phyloP scores from a whole-genome alignment of 176 grass and related monocot species.

The Raddia distichophylla region DNA sequence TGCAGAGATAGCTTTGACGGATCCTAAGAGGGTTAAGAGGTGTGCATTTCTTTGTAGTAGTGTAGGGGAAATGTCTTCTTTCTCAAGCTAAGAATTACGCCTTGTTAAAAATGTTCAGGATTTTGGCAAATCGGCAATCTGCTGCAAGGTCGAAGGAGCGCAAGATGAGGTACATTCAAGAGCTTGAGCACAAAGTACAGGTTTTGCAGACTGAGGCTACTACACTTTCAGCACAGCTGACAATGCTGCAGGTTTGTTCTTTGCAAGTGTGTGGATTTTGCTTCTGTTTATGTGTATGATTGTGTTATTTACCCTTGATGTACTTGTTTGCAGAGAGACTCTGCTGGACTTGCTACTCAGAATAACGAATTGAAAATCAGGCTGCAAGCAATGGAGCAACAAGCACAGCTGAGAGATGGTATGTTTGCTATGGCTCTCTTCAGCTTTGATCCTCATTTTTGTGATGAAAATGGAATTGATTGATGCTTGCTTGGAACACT shows the following conservation, averaged over 20 bases:
- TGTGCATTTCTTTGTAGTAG: constrained; percentile 37
- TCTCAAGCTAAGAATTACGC: constrained; percentile 1
- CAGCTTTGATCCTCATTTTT: neutral
- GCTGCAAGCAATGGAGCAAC: constrained; percentile 94
- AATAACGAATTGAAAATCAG: constrained; percentile 94
- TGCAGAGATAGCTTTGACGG: constrained; percentile 76
- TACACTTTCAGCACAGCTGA: constrained; percentile 88
- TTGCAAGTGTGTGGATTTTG: constrained; percentile 25
- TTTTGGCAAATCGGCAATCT: constrained; percentile 87
- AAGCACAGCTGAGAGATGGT: constrained; percentile 96
- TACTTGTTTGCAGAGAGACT: constrained; percentile 77
- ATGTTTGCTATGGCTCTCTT: constrained; percentile 36
- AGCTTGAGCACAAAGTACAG: constrained; percentile 90
- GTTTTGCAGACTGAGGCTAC: constrained; percentile 94
- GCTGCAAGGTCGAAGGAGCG: constrained; percentile 95
- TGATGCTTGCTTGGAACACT: constrained; percentile 13
- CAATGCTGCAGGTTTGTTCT: constrained; percentile 84
- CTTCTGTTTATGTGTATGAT: neutral
- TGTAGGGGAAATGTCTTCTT: neutral
- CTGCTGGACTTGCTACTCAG: constrained; percentile 72
- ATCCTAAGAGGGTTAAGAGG: constrained; percentile 98
- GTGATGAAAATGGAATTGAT: neutral
- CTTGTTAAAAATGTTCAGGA: constrained; percentile 42
- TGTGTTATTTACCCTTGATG: neutral
- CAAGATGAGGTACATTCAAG: constrained; percentile 96